phyloP scores from a whole-genome alignment of 805 yeast genomes.

The Myxozyma sirexii region DNA sequence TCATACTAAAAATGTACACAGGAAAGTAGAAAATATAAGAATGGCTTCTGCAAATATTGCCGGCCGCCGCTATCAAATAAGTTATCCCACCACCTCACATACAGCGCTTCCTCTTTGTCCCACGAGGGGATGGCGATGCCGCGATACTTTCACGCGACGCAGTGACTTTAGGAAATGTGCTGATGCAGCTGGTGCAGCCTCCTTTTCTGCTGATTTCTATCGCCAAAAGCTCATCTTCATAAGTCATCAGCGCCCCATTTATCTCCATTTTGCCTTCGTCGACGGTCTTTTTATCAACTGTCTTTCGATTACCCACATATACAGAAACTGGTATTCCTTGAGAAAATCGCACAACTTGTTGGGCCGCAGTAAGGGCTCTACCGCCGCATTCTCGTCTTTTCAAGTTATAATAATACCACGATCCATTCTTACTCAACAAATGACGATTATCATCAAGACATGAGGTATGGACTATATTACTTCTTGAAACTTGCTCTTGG shows the following conservation, averaged over 20 bases:
- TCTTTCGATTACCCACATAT: neutral
- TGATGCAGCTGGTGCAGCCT: no score
- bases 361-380: neutral
- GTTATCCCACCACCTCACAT: no score
- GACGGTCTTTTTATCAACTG: neutral
- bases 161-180: no score
- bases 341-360: neutral
- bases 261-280: neutral
- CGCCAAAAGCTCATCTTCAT: neutral
- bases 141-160: no score
- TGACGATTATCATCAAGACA: neutral
- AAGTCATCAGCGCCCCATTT: neutral
- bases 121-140: no score
- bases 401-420: neutral
- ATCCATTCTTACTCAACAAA: neutral
- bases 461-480: neutral
- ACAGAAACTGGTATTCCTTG: neutral
- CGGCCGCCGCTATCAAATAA: no score
- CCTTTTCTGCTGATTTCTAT: no score
- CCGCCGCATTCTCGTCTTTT: neutral
- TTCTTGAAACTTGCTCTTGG: neutral
- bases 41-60: no score
- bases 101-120: no score
- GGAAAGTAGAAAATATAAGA: no score
- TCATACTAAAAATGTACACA: no score